These are phyloP conservation scores for Globisporangium nodosum DNA, from an alignment of 352 stramenopile species.

Conservation along the genomic window DNA sequence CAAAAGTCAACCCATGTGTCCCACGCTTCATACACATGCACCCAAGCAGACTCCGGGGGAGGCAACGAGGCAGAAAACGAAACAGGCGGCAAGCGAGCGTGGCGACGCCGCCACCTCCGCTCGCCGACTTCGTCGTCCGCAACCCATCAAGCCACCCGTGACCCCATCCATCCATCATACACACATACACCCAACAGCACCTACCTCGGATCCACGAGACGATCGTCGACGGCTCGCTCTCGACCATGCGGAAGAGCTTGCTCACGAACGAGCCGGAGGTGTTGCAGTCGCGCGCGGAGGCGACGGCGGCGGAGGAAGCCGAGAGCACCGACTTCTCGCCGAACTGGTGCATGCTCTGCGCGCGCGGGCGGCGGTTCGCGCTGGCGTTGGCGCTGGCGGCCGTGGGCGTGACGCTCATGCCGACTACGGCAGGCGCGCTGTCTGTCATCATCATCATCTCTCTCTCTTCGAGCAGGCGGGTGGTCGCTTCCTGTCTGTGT, in stretches of 20 bases:
- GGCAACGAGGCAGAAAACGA: not conserved
- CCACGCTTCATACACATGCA: not conserved
- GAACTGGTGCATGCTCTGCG: conserved; percentile 53
- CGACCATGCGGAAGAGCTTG: conserved; percentile 84
- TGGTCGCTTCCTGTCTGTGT: not conserved
- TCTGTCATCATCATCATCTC: conserved; percentile 15
- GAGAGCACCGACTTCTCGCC: conserved; percentile 8
- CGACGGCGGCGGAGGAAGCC: not conserved
- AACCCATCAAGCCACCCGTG: not conserved
- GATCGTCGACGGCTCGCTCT: conserved; percentile 72
- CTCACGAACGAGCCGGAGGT: conserved; percentile 79
- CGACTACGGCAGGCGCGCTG: not conserved
- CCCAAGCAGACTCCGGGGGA: not conserved
- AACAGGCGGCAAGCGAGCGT: not conserved
- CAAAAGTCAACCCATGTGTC: conserved; percentile 5
- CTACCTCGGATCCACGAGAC: conserved; percentile 76
- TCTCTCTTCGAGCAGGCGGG: not conserved
- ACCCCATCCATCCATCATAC: not conserved
- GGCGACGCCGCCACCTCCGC: too few relatives aligned
- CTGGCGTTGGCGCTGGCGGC: conserved; percentile 2
- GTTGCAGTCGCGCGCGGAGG: conserved; percentile 33
- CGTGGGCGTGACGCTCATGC: conserved; percentile 10
- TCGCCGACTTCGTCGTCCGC: not conserved
- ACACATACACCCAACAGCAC: not conserved
- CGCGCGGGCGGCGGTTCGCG: conserved; percentile 31